Percentiles rank a stretch among this genome's conserved stretches.
Conservation (phyloP, 306 rosid species). For the Morella rubra region DNA sequence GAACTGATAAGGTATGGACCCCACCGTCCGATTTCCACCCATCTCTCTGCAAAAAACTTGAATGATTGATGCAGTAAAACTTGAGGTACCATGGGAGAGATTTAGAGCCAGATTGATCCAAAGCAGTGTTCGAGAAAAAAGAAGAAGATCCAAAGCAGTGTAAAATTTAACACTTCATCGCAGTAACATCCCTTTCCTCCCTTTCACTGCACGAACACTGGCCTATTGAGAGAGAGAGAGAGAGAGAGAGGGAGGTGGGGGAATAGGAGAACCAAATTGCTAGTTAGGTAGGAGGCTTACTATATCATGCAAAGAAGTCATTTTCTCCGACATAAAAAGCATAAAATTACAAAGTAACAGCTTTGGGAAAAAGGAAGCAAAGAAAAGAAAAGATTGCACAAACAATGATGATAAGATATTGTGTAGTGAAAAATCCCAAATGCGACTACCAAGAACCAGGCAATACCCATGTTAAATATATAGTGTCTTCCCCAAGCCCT, state of each 20-base stretch:
- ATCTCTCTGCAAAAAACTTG: conserved; percentile 36
- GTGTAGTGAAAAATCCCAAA: conserved; percentile 35
- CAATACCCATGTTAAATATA: conserved; percentile 45
- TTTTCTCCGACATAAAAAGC: conserved; percentile 42
- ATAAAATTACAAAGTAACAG: conserved; percentile 31
- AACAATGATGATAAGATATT: conserved; percentile 63
- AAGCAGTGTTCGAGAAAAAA: too few relatives aligned
- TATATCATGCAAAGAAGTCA: conserved; percentile 37
- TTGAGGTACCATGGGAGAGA: conserved; percentile 46
- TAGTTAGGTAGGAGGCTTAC: conserved; percentile 58
- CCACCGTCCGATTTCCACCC: conserved; percentile 54
- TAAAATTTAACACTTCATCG: conserved; percentile 25
- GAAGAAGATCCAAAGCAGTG: conserved; percentile 29
- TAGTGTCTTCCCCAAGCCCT: conserved; percentile 61
- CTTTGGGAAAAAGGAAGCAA: conserved; percentile 10
- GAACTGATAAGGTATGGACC: conserved; percentile 79
- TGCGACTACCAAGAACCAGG: conserved; percentile 25
- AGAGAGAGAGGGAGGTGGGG: background rate
- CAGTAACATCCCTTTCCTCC: conserved; percentile 45
- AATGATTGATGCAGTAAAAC: conserved; percentile 77
- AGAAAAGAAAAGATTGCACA: conserved; percentile 38
- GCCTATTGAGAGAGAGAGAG: conserved; percentile 33
- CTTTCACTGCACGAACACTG: conserved; percentile 46
- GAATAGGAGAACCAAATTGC: conserved; percentile 23
- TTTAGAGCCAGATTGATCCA: conserved; percentile 26